phyloP scores from a whole-genome alignment of 306 rosid species.

The Quercus variabilis region DNA sequence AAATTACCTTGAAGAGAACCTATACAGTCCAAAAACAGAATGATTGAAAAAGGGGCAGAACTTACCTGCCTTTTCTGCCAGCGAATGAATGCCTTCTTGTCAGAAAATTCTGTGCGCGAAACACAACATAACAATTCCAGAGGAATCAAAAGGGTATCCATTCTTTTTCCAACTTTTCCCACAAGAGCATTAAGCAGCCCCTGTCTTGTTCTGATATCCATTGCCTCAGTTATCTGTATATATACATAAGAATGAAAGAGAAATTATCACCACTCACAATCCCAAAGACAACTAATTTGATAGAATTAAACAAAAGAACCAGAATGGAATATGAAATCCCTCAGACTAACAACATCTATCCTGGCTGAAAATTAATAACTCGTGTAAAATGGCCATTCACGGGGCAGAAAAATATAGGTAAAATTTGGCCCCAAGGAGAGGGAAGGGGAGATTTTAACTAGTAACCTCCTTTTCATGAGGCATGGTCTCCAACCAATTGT shows the following conservation, averaged over 20 bases:
- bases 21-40: slow-evolving; percentile 10
- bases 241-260: slow-evolving; percentile 7
- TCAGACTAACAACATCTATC: neutral
- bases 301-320: neutral
- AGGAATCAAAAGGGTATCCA: slow-evolving; percentile 91
- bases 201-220: slow-evolving; percentile 89
- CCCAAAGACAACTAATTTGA: neutral
- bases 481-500: too few species aligned
- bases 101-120: slow-evolving; percentile 93
- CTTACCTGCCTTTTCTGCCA: slow-evolving; percentile 99
- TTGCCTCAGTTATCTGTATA: slow-evolving; percentile 79
- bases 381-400: neutral
- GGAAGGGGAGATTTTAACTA: too few species aligned
- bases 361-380: neutral
- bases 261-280: slow-evolving; percentile 1
- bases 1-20: slow-evolving; percentile 20
- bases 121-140: slow-evolving; percentile 86
- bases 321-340: neutral
- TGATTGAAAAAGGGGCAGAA: slow-evolving; percentile 17
- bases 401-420: too few species aligned
- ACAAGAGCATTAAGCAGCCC: slow-evolving; percentile 91
- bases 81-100: slow-evolving; percentile 84
- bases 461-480: too few species aligned
- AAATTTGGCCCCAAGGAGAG: too few species aligned
- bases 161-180: slow-evolving; percentile 92